A percentile compares a stretch with the other conserved stretches of the same genome.
Conservation (phyloP, 306 rosid genomes). For the Acmispon strigosus region DNA sequence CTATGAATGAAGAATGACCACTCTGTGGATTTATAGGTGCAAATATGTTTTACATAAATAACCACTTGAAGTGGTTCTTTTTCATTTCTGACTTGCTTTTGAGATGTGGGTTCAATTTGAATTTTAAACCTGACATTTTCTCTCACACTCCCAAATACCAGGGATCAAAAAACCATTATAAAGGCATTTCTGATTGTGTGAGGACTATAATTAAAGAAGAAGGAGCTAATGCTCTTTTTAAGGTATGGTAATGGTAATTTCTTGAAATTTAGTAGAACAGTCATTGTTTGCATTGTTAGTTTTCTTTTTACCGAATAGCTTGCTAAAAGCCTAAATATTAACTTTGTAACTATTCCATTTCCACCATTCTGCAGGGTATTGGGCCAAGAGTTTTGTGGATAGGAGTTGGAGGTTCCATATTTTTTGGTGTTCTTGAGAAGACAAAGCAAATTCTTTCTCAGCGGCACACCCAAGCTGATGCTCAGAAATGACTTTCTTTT, state of each 20-base stretch:
- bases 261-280: neutral
- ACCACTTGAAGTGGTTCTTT: neutral
- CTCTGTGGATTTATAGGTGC: neutral
- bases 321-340: neutral
- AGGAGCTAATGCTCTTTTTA: conserved; percentile 58
- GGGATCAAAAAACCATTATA: conserved; percentile 69
- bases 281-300: neutral
- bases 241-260: conserved; percentile 35
- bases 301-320: neutral
- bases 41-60: neutral
- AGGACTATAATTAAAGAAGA: conserved; percentile 67
- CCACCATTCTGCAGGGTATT: conserved; percentile 40
- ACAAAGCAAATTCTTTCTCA: conserved; percentile 57
- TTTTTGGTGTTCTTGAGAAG: conserved; percentile 70
- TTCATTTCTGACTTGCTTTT: neutral
- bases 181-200: conserved; percentile 64
- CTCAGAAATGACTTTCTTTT: conserved; percentile 12
- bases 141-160: neutral
- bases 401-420: conserved; percentile 79
- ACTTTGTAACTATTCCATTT: neutral
- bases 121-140: neutral
- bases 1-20: neutral
- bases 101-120: neutral
- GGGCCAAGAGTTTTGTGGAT: conserved; percentile 81
- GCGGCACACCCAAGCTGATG: conserved; percentile 26